Evolutionary conservation across 2,329 filamentous ascomycete genomes (phyloP), one percentile per base, ranked within the genome.

Genomic region (Fulvia fulva): DNA sequence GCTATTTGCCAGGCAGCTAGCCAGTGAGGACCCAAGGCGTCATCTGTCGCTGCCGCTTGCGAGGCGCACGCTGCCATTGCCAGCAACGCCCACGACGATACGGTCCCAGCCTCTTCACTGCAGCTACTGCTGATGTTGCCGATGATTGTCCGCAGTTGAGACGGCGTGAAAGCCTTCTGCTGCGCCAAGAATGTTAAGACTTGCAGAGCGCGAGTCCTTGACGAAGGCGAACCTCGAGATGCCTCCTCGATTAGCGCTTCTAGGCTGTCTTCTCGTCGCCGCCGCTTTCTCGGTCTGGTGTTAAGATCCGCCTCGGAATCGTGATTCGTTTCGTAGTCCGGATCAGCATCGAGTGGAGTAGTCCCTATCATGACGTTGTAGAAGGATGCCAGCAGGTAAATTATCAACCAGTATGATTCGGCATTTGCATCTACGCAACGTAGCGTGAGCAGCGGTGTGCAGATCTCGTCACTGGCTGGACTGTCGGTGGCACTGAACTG

Each of bases 11-110:
- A 96, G 19, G 87, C 73, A 58, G 89, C 84, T 57, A 82, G 80
- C 91, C 91, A 97, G 26, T 77, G 73, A 1, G 68, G 64, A 58
- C 74, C 74, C 11, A 85, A 69, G 45, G 69, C 69, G n/a, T 66
- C 59, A 19, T 77, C 72, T 21, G 68, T 73, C 21, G 82, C 75
- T 44, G 67, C 61, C 26, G 65, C 62, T 63, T 82, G 78, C 49
- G 75, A 67, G 28, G 80, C 76, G 66, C 82, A 79, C 64, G 80
- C 90, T 62, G 90, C 80, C 69, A 91, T 84, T n/a, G 87, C 87
- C 53, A 97, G 73, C 78, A 96, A 85, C 19, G 91, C 87, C 94
- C 94, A 99, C 0, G 87, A 90, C 7, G 87, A 83, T 43, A 87
- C 77, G 8, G 75, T 73, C 14, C 77, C 75, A 64, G 88, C 86